These are phyloP conservation scores for Exophiala aquamarina DNA, from an alignment of 2,329 filamentous ascomycete species.

Conservation along the genomic window DNA sequence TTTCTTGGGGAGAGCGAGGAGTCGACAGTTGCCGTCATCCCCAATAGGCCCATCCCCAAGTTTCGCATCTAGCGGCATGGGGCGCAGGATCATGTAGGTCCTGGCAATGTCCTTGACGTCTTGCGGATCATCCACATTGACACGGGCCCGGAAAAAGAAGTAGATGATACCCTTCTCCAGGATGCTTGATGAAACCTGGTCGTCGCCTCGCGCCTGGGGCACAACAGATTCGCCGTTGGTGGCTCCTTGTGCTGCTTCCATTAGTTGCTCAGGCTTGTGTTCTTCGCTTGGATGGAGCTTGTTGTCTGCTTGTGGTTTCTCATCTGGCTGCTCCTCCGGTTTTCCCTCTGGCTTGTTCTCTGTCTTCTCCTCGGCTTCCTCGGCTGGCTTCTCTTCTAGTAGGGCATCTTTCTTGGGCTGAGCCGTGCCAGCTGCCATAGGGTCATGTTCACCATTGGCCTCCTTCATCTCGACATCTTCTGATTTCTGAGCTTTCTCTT, in stretches of 20 bases:
- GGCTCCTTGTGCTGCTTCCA: background rate
- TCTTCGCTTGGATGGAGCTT: conserved; percentile 11
- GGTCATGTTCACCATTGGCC: background rate
- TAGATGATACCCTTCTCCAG: conserved; percentile 88
- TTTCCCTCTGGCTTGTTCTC: conserved; percentile 16
- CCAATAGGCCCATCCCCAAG: conserved; percentile 59
- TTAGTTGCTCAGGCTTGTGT: conserved; percentile 29
- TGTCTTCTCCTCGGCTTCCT: conserved; percentile 9
- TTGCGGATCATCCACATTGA: conserved; percentile 69
- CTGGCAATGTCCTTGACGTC: conserved; percentile 71
- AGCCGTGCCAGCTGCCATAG: background rate
- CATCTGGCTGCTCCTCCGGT: conserved; percentile 19
- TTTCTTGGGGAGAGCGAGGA: conserved; percentile 83
- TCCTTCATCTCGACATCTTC: background rate
- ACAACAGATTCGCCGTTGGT: conserved; percentile 44
- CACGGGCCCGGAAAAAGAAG: conserved; percentile 81
- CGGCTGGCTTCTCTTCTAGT: conserved; percentile 3
- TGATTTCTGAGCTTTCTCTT: conserved; percentile 2
- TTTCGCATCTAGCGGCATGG: conserved; percentile 68
- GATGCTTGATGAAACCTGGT: conserved; percentile 61
- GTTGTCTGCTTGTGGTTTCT: conserved; percentile 25
- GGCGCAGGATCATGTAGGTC: conserved; percentile 76
- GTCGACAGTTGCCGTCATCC: conserved; percentile 62
- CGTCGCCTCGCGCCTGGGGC: conserved; percentile 51
- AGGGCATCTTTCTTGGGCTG: background rate